A percentile compares a stretch with the other conserved stretches of the same genome.
Conservation (phyloP, 2,329 filamentous ascomycete genomes). For the Parafenestella ontariensis region DNA sequence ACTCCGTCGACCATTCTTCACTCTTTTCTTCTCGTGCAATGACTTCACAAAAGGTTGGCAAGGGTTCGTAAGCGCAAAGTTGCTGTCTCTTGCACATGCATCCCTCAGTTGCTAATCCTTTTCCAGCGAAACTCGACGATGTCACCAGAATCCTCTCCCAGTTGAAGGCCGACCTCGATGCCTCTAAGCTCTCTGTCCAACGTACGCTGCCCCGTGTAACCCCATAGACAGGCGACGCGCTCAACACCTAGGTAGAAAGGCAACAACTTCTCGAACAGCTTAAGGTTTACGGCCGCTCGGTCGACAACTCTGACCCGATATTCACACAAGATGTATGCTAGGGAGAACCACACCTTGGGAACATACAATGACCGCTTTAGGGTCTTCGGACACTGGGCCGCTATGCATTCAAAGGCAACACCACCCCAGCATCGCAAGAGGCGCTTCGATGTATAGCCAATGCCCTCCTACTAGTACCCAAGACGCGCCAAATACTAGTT, state of each 20-base stretch:
- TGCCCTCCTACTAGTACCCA: conserved; percentile 73
- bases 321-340: conserved; percentile 75
- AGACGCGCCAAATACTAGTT: conserved; percentile 75
- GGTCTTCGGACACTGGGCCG: conserved; percentile 75
- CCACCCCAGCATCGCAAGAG: conserved; percentile 68
- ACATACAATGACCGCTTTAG: conserved; percentile 53
- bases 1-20: not conserved
- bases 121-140: conserved; percentile 69
- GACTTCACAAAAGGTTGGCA: conserved; percentile 24
- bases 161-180: conserved; percentile 68
- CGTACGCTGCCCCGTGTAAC: conserved; percentile 55
- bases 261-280: conserved; percentile 66
- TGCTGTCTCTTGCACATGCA: not conserved
- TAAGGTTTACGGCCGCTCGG: conserved; percentile 79
- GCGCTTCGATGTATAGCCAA: conserved; percentile 86
- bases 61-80: conserved; percentile 17
- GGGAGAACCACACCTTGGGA: not conserved
- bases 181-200: conserved; percentile 64
- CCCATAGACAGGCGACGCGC: not conserved
- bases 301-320: conserved; percentile 76
- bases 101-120: conserved; percentile 13
- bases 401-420: conserved; percentile 75
- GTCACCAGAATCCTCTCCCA: conserved; percentile 70
- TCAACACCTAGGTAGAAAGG: conserved; percentile 60
- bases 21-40: conserved; percentile 2